Evolutionary conservation across 2,329 filamentous ascomycete species (phyloP), one percentile per base, ranked within the genome.

Genomic region (Neospermospora avenae): DNA sequence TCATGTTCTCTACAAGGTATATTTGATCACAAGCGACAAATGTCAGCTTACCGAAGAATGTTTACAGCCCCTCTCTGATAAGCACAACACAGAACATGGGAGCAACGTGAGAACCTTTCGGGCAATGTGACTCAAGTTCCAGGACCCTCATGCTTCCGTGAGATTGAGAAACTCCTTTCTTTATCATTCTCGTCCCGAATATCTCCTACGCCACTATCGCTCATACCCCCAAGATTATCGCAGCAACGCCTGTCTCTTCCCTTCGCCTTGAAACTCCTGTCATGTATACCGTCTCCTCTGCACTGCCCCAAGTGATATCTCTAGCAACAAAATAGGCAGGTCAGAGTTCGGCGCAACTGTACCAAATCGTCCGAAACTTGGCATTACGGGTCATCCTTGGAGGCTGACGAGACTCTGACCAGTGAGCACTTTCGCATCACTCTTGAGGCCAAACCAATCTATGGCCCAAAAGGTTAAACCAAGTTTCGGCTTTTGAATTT

Each of bases 401-500:
- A 31, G 11, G 5, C 3, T 13, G 46, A 8, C 6, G 3, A 22
- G 3, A 18, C 6, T 37, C 18, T 37, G 28, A 37, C 18, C 34
- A 37, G 48, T 37, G 53, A 45, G 25, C 20, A 22, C 39, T 22
- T 31, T 22, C 20, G n/a, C 22, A 11, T 63, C 35, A 62, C 55
- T 60, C 59, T 49, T 63, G 61, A 25, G 59, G 63, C 63, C 61
- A 65, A 35, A 51, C 48, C 31, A 61, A 61, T 37, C 59, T 63
- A 60, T 61, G 48, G 48, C 60, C 22, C 58, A 57, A 59, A 57
- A 63, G 61, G 63, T 63, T 63, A 61, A 61, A 60, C 24, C 56
- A 52, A 35, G 46, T 57, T 37, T 55, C 51, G 56, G 31, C 46
- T 11, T 55, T 31, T 31, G 28, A 31, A 31, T 31, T 31, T 31